Percentiles rank a stretch among this genome's conserved stretches.
phyloP scores from a whole-genome alignment of 495 filamentous ascomycete genomes.

The Emericellopsis terricola region DNA sequence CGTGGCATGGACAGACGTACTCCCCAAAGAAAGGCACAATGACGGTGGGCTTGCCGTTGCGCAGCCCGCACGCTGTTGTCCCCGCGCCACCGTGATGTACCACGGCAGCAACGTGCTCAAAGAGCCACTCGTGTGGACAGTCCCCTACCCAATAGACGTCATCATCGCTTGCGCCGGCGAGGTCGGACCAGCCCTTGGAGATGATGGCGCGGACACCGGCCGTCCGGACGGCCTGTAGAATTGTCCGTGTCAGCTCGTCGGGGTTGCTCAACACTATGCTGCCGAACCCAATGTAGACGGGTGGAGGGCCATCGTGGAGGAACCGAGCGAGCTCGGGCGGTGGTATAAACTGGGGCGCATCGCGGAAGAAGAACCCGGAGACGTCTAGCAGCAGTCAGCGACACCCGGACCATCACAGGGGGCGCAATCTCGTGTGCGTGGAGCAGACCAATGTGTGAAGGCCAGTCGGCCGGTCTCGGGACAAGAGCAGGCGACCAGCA shows the following conservation, averaged over 20 bases:
- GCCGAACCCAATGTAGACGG: conserved; percentile 52
- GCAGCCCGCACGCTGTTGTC: conserved; percentile 44
- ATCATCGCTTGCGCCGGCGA: conserved; percentile 19
- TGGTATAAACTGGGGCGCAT: conserved; percentile 32
- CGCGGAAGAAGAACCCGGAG: conserved; percentile 40
- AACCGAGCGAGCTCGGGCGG: conserved; percentile 31
- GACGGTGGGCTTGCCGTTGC: conserved; percentile 36
- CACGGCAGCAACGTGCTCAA: conserved; percentile 40
- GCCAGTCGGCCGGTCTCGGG: conserved; percentile 45
- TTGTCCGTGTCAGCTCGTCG: conserved; percentile 27
- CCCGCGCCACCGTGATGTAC: conserved; percentile 51
- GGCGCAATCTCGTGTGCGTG: no score
- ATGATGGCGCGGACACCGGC: conserved; percentile 39
- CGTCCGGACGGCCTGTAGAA: conserved; percentile 34
- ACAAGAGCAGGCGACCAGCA: conserved; percentile 46
- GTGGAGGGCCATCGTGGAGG: conserved; percentile 31
- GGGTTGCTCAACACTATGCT: conserved; percentile 47
- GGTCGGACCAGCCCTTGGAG: conserved; percentile 40
- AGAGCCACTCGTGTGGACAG: conserved; percentile 39
- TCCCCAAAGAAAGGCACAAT: conserved; percentile 54
- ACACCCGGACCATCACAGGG: no score
- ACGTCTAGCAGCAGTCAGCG: no score
- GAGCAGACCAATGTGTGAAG: conserved; percentile 22
- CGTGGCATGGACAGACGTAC: no score
- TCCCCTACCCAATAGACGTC: conserved; percentile 32